A percentile compares a stretch with the other conserved stretches of the same genome.
Evolutionary conservation across 2,329 filamentous ascomycete species (phyloP).

Genomic region (Ophiostoma triangulosporum): DNA sequence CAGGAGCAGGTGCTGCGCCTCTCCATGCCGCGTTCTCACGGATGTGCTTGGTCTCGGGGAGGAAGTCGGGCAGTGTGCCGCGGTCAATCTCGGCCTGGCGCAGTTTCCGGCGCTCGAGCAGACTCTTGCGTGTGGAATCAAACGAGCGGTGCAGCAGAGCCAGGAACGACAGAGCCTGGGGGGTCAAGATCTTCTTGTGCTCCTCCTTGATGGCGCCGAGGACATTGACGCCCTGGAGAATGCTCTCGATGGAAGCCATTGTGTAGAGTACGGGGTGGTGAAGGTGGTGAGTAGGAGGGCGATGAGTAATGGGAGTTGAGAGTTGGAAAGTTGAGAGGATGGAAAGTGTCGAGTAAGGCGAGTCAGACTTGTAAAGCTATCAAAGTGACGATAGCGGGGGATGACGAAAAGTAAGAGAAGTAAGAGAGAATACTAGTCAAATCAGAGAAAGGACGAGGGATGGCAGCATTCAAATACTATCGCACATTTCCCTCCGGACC

Average conservation of each 20-base stretch:
- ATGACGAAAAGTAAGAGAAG: background rate
- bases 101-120: slow-evolving; percentile 73
- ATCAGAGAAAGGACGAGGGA: background rate
- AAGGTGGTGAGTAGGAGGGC: background rate
- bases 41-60: slow-evolving; percentile 90
- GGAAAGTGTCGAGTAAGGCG: background rate
- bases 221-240: slow-evolving; percentile 81
- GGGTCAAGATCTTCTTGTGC: slow-evolving; percentile 82
- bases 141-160: slow-evolving; percentile 91
- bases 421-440: background rate
- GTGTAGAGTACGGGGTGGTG: too few relatives aligned
- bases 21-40: slow-evolving; percentile 90
- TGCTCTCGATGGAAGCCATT: slow-evolving; percentile 59
- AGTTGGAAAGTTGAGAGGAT: background rate
- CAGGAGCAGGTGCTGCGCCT: slow-evolving; percentile 80
- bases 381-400: background rate
- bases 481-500: background rate
- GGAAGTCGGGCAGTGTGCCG: slow-evolving; percentile 79
- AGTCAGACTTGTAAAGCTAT: background rate
- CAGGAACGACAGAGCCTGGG: slow-evolving; percentile 81
- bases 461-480: background rate
- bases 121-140: slow-evolving; percentile 73
- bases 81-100: slow-evolving; percentile 90
- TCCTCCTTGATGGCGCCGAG: slow-evolving; percentile 64
- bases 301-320: too few relatives aligned